Evolutionary conservation across 768 basidiomycete species (phyloP).

Genomic region (Suillus decipiens): DNA sequence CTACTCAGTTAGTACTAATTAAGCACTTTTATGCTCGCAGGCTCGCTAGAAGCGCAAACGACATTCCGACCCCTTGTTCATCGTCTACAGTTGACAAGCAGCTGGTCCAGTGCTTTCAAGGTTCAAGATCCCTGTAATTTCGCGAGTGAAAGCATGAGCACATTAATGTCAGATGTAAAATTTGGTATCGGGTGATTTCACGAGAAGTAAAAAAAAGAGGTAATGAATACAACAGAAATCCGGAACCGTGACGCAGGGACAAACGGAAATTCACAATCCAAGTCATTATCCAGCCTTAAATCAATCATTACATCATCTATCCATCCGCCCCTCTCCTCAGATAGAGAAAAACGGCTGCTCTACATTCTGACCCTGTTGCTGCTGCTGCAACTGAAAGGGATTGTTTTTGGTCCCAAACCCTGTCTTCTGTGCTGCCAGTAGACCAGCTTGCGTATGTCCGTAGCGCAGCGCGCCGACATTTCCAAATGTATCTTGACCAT

Average conservation of each 20-base stretch:
- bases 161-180: not conserved
- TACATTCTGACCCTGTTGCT: conserved; percentile 48
- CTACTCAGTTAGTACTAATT: too few species aligned
- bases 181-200: conserved; percentile 1
- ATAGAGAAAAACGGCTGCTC: conserved; percentile 86
- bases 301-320: conserved; percentile 4
- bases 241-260: not conserved
- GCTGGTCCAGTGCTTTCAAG: too few species aligned
- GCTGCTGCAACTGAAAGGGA: conserved; percentile 63
- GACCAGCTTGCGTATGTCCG: conserved; percentile 58
- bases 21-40: too few species aligned
- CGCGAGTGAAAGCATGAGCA: not conserved
- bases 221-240: not conserved
- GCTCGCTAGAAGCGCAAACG: too few species aligned
- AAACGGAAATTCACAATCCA: conserved; percentile 11
- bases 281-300: conserved; percentile 12
- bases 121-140: not conserved
- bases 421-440: conserved; percentile 46
- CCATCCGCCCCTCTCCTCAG: conserved; percentile 35
- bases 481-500: conserved; percentile 95
- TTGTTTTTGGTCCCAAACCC: conserved; percentile 59
- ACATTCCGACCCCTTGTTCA: too few species aligned
- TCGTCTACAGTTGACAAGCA: too few species aligned
- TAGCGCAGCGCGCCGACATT: conserved; percentile 82
- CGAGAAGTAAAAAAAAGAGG: conserved; percentile 7